Conservation (phyloP, 495 filamentous ascomycete genomes). For the Aspergillus biplanus region DNA sequence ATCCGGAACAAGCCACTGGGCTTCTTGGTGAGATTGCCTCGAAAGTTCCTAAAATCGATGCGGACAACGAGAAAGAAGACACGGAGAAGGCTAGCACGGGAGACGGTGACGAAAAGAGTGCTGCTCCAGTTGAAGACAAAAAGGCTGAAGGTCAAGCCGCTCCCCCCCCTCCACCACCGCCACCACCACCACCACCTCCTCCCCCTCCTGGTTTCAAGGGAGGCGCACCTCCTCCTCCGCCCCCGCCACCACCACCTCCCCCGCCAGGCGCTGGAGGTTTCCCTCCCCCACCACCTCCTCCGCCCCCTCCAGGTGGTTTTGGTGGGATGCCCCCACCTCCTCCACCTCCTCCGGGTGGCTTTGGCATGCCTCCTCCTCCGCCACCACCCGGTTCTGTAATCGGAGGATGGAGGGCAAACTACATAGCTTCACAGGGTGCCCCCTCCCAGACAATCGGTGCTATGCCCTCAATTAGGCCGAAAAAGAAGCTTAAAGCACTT, state of each 20-base stretch:
- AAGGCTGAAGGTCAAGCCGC: conserved; percentile 29
- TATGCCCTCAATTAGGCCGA: conserved; percentile 80
- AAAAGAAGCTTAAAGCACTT: conserved; percentile 98
- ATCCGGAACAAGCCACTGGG: conserved; percentile 70
- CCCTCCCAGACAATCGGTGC: conserved; percentile 49
- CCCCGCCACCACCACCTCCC: conserved; percentile 46
- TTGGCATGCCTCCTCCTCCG: conserved; percentile 57
- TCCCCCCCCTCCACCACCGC: conserved; percentile 48
- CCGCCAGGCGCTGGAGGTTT: conserved; percentile 54
- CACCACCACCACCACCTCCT: conserved; percentile 31
- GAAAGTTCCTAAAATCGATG: conserved; percentile 76
- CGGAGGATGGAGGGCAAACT: conserved; percentile 56
- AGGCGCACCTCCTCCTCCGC: conserved; percentile 47
- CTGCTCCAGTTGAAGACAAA: background rate
- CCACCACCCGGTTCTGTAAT: conserved; percentile 60
- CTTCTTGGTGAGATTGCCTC: conserved; percentile 79
- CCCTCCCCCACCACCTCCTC: conserved; percentile 54
- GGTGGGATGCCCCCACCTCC: conserved; percentile 59
- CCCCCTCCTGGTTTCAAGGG: conserved; percentile 31
- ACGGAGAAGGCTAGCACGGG: background rate
- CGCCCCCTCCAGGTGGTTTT: conserved; percentile 37
- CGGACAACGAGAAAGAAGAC: conserved; percentile 67
- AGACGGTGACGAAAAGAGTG: conserved; percentile 41
- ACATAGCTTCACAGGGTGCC: conserved; percentile 49
- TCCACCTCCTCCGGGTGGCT: conserved; percentile 55